Evolutionary conservation across 345 rosid species (phyloP).

Genomic region (Nasturtium officinale): DNA sequence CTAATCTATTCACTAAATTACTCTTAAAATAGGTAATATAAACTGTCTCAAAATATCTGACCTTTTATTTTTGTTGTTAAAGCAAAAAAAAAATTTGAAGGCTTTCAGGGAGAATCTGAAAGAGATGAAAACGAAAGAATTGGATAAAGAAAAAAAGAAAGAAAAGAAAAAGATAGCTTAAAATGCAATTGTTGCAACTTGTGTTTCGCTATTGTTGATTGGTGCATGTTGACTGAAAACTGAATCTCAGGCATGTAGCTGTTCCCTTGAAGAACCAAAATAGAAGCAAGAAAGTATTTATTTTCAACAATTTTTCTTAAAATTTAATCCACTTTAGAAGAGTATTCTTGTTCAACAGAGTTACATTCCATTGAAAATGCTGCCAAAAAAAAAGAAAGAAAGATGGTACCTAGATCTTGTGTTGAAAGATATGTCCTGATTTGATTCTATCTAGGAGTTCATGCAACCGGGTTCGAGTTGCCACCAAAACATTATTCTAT

Average conservation of each 20-base stretch:
- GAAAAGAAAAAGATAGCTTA: conserved; percentile 1
- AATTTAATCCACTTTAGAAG: conserved; percentile 21
- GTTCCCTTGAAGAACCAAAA: conserved; percentile 29
- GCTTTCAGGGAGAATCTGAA: background rate
- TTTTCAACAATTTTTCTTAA: conserved; percentile 5
- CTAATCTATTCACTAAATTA: conserved; percentile 18
- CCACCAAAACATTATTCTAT: conserved; percentile 19
- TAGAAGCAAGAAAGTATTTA: conserved; percentile 14
- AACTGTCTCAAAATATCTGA: background rate
- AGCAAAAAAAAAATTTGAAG: background rate
- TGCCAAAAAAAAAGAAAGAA: background rate
- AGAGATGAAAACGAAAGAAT: background rate
- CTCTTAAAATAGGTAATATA: background rate
- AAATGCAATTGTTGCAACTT: conserved; percentile 33
- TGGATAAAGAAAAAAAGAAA: background rate
- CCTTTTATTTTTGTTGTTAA: background rate
- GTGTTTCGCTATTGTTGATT: conserved; percentile 39
- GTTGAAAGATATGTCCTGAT: conserved; percentile 38
- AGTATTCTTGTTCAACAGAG: conserved; percentile 30
- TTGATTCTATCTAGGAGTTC: conserved; percentile 40
- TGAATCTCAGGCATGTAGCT: conserved; percentile 37
- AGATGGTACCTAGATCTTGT: conserved; percentile 21
- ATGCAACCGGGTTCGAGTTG: conserved; percentile 38
- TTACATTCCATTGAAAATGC: conserved; percentile 7
- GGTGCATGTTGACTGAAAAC: conserved; percentile 37